Percentiles rank a stretch among this genome's conserved stretches.
Evolutionary conservation across 139 green algal species (phyloP).

Genomic region (Zygnema circumcarinatum): DNA sequence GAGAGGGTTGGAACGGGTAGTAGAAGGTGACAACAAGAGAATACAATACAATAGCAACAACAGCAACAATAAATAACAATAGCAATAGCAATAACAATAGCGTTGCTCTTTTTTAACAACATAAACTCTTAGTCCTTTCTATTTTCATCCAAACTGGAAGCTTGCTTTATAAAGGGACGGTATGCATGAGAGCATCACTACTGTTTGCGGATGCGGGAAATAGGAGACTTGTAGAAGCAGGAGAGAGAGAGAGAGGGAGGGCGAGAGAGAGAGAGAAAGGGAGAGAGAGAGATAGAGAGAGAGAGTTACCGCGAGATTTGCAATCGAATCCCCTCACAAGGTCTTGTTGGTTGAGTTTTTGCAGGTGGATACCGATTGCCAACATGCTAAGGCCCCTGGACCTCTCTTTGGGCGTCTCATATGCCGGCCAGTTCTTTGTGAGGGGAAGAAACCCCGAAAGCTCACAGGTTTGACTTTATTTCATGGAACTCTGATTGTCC

Average conservation of each 20-base stretch:
- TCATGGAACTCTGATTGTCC: neutral
- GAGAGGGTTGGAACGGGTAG: no score
- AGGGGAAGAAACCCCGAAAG: neutral
- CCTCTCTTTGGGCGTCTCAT: neutral
- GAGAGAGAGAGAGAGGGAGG: neutral
- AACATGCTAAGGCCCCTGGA: neutral
- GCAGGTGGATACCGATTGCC: neutral
- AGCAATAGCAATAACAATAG: neutral
- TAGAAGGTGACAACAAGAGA: no score
- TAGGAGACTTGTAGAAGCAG: no score
- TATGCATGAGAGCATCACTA: no score
- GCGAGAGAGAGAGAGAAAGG: neutral
- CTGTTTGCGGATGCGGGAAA: no score
- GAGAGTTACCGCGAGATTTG: neutral
- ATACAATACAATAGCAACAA: neutral
- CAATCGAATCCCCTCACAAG: neutral
- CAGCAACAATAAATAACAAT: neutral
- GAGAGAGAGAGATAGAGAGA: neutral
- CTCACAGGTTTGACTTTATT: neutral
- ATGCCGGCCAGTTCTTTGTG: neutral
- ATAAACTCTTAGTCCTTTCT: neutral
- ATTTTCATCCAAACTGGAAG: neutral
- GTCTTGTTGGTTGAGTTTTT: neutral
- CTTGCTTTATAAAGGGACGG: neutral
- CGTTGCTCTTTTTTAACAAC: no score